Conservation (phyloP, 1,139 yeast genomes). For the Hemisphaericaspora xylanilytica region DNA sequence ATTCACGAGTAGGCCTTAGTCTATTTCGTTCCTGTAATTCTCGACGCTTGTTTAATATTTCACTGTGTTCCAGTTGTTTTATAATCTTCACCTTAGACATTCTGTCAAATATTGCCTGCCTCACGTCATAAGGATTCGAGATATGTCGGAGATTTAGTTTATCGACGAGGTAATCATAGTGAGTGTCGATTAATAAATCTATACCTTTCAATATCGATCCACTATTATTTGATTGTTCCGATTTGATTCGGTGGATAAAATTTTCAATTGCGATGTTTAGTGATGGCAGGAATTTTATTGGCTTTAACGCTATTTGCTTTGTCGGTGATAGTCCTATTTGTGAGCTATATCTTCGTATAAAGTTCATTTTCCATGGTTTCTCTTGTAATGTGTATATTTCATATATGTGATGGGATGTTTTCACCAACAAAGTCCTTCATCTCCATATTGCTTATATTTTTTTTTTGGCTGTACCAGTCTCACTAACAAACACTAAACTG, state of each 20-base stretch:
- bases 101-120: slow-evolving; percentile 14
- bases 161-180: slow-evolving; percentile 11
- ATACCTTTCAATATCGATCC: slow-evolving; percentile 14
- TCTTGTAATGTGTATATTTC: too few species aligned
- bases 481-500: not conserved
- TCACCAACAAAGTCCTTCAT: not conserved
- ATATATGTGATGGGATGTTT: too few species aligned
- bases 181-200: slow-evolving; percentile 13
- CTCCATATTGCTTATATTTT: not conserved
- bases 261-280: not conserved
- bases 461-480: not conserved
- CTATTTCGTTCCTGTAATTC: slow-evolving; percentile 1
- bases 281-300: slow-evolving; percentile 1
- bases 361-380: not conserved
- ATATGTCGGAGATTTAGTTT: slow-evolving; percentile 8
- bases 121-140: slow-evolving; percentile 7
- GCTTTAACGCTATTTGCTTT: not conserved
- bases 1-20: slow-evolving; percentile 3
- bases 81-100: not conserved
- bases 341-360: slow-evolving; percentile 2
- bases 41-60: not conserved
- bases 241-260: slow-evolving; percentile 3
- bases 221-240: slow-evolving; percentile 7
- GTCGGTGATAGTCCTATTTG: not conserved
- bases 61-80: not conserved